Base-by-base conservation (phyloP, 345 rosid species). In the Turnera subulata region DNA sequence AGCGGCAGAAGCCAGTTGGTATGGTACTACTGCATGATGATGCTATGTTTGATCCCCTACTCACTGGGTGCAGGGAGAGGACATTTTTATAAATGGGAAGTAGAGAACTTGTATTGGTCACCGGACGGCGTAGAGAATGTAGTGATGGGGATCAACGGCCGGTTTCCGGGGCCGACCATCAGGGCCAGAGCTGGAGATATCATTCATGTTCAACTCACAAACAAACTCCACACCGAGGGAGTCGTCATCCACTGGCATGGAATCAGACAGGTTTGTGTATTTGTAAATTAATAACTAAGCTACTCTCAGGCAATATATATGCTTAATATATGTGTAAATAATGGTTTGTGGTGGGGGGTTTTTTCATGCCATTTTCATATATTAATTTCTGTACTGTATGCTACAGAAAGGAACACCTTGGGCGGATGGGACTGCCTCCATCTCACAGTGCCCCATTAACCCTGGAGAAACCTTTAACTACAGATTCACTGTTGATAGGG, bases 211-310 rank as follows among this genome's bases (percentile, higher is more conserved):
- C 58, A 84, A 16, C 80, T 91, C 49, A 78, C 70, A 11, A 88
- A 89, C 58, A 88, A 80, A 58, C 85, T 91, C 54, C 12, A 53
- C 24, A 84, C 98, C 0, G 95, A 88, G 49, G 95, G 92, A 2
- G 83, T 86, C 40, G 98, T 84, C 51, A 86, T 91, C 54, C 96
- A 88, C 64, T 88, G 98, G 98, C 98, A 91, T 61, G 98, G 95
- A 35, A 91, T 88, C 58, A 75, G 95, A 81, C 98, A 91, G 88
- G 87, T 77, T 46, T 6, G 11, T 38, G 3, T 35, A 1, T 43
- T 0, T 14, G 0, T 21, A 1, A 6, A n/a, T n/a, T n/a, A 35
- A 35, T 35, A 40, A 12, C 45, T 40, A 40, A 42, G 2, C 45
- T 42, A 9, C 45, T 40, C n/a, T n/a, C n/a, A n/a, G n/a, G n/a